Conservation (phyloP, 2,329 filamentous ascomycete species). For the Pseudopyricularia cyperi region DNA sequence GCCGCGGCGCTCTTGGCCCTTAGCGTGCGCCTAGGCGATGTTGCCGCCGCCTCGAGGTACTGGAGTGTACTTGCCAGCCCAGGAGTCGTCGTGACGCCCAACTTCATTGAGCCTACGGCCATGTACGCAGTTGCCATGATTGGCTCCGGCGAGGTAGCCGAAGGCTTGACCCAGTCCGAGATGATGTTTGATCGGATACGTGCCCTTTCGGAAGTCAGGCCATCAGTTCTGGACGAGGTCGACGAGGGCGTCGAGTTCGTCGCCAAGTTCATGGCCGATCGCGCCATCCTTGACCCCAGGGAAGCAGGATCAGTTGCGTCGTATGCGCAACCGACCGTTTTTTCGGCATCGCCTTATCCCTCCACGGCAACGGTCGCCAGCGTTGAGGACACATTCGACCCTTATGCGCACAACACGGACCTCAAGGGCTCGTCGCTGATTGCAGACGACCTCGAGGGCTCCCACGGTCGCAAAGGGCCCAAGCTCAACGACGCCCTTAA, state of each 20-base stretch:
- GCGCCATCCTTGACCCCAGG: constrained; percentile 41
- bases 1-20: constrained; percentile 77
- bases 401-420: constrained; percentile 80
- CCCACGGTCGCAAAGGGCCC: constrained; percentile 57
- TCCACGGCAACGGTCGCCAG: constrained; percentile 44
- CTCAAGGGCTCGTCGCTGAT: constrained; percentile 88
- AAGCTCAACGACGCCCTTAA: constrained; percentile 69
- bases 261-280: constrained; percentile 42
- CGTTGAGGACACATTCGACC: constrained; percentile 77
- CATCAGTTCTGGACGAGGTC: constrained; percentile 61
- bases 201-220: constrained; percentile 35
- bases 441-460: constrained; percentile 76
- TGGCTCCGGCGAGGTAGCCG: constrained; percentile 70
- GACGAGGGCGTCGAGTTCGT: constrained; percentile 73
- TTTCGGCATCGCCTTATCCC: constrained; percentile 35
- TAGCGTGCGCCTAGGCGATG: constrained; percentile 70
- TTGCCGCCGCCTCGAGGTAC: constrained; percentile 63
- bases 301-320: constrained; percentile 33
- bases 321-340: constrained; percentile 25
- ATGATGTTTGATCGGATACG: constrained; percentile 80
- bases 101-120: constrained; percentile 73
- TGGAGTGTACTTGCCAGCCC: constrained; percentile 62
- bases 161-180: constrained; percentile 67
- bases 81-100: constrained; percentile 42
- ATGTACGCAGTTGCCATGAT: constrained; percentile 88